Conservation (phyloP, 1,139 yeast genomes). For the Taphrina betulina region DNA sequence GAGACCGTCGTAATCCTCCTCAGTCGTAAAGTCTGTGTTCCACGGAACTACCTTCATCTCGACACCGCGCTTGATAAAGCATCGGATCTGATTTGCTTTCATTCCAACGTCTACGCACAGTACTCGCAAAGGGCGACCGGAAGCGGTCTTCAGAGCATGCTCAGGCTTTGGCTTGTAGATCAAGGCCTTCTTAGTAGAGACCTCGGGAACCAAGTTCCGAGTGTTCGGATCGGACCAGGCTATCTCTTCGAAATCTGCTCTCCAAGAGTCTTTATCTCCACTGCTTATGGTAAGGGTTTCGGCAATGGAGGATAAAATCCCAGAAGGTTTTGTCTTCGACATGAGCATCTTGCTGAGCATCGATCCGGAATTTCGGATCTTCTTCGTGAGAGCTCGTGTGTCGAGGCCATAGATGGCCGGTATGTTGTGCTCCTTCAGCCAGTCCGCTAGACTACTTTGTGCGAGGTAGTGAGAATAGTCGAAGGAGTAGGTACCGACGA, state of each 20-base stretch:
- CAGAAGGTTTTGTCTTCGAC: constrained; percentile 48
- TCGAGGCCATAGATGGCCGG: constrained; percentile 99
- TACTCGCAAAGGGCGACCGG: constrained; percentile 77
- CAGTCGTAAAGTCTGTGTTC: constrained; percentile 74
- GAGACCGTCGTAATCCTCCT: constrained; percentile 82
- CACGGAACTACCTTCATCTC: constrained; percentile 95
- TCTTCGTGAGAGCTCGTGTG: constrained; percentile 91
- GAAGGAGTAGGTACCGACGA: constrained; percentile 96
- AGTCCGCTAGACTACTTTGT: constrained; percentile 81
- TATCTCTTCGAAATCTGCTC: constrained; percentile 64
- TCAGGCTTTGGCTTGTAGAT: constrained; percentile 65
- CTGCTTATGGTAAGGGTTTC: constrained; percentile 46
- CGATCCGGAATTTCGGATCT: constrained; percentile 87
- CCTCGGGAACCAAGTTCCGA: constrained; percentile 86
- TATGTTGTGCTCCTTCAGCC: constrained; percentile 87
- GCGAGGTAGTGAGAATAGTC: constrained; percentile 93
- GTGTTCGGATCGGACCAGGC: constrained; percentile 93
- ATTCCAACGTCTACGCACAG: constrained; percentile 96
- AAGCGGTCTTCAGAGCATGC: constrained; percentile 56
- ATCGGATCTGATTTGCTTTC: constrained; percentile 96
- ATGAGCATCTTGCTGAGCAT: constrained; percentile 80
- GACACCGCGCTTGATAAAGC: constrained; percentile 94
- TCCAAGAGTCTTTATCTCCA: constrained; percentile 52
- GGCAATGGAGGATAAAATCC: constrained; percentile 19
- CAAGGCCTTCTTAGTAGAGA: constrained; percentile 73